Evolutionary conservation across 768 basidiomycete species (phyloP).

Genomic region (Mycena haematopus): DNA sequence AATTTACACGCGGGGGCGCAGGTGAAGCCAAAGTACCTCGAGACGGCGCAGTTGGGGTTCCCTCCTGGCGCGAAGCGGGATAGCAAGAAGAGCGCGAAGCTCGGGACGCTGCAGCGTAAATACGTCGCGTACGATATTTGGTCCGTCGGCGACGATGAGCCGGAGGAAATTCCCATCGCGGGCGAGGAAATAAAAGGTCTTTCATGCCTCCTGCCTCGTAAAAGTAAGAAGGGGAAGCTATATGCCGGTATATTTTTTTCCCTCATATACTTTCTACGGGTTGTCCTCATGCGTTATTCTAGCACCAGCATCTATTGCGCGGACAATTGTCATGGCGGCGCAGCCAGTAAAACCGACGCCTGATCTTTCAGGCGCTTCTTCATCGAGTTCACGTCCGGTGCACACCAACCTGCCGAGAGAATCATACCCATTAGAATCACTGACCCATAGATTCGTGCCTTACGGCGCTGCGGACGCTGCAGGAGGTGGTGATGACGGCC

Average conservation of each 20-base stretch:
- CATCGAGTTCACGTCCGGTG: constrained; percentile 31
- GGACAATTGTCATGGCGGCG: constrained; percentile 64
- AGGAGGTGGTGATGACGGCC: constrained; percentile 29
- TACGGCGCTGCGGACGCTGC: constrained; percentile 66
- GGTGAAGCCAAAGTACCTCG: constrained; percentile 72
- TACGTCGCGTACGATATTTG: constrained; percentile 67
- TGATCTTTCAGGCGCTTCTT: constrained; percentile 30
- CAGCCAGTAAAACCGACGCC: constrained; percentile 48
- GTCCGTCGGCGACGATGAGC: constrained; percentile 56
- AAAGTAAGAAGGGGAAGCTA: constrained; percentile 62
- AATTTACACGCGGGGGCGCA: constrained; percentile 37
- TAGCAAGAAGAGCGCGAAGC: constrained; percentile 40
- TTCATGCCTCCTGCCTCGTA: constrained; percentile 70
- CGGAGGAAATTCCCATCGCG: constrained; percentile 42
- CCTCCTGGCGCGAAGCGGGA: constrained; percentile 42
- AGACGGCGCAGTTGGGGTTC: constrained; percentile 54
- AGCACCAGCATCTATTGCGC: constrained; percentile 68
- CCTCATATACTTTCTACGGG: not conserved
- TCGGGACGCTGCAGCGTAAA: constrained; percentile 63
- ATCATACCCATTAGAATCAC: constrained; percentile 61
- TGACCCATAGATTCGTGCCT: constrained; percentile 71
- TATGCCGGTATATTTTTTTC: constrained; percentile 52
- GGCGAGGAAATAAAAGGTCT: constrained; percentile 71
- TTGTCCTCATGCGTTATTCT: not conserved
- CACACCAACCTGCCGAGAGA: constrained; percentile 62